Conservation (phyloP, 2,329 filamentous ascomycete species). For the Drechslerella coelobrocha region DNA sequence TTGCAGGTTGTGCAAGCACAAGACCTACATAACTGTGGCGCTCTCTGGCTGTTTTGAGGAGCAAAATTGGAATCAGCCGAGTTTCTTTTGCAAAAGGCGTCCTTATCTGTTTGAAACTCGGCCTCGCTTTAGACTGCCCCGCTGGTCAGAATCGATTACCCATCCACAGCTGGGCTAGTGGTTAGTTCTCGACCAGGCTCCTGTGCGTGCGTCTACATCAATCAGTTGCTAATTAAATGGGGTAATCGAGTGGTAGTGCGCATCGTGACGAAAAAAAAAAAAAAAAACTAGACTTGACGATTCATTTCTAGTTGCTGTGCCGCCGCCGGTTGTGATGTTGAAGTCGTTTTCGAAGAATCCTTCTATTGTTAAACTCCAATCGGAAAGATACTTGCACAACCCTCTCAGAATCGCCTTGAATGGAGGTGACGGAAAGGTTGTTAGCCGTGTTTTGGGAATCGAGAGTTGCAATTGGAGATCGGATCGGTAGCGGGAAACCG, state of each 20-base stretch:
- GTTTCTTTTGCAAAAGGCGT: slow-evolving; percentile 6
- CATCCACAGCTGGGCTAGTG: too few species aligned
- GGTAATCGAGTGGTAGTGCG: slow-evolving; percentile 24
- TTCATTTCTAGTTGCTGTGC: background rate
- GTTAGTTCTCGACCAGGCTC: background rate
- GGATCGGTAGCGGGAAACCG: slow-evolving; percentile 1
- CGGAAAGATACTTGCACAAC: too few species aligned
- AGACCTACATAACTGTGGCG: slow-evolving; percentile 1
- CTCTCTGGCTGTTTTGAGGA: slow-evolving; percentile 12
- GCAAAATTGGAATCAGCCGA: slow-evolving; percentile 34
- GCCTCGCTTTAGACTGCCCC: slow-evolving; percentile 40
- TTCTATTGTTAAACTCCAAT: too few species aligned
- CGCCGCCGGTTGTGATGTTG: too few species aligned
- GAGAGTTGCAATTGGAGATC: slow-evolving; percentile 13
- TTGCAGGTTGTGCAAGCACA: slow-evolving; percentile 3
- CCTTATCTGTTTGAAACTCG: slow-evolving; percentile 43
- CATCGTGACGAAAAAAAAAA: slow-evolving; percentile 36
- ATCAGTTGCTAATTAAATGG: slow-evolving; percentile 17
- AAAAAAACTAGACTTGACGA: background rate
- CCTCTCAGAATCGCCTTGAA: too few species aligned
- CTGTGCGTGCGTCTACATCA: background rate
- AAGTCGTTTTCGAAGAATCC: too few species aligned
- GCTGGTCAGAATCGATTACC: slow-evolving; percentile 24
- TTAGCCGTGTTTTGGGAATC: slow-evolving; percentile 6
- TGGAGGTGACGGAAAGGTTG: slow-evolving; percentile 1